Conservation (phyloP, 2,329 filamentous ascomycete genomes). For the Microsporum canis region DNA sequence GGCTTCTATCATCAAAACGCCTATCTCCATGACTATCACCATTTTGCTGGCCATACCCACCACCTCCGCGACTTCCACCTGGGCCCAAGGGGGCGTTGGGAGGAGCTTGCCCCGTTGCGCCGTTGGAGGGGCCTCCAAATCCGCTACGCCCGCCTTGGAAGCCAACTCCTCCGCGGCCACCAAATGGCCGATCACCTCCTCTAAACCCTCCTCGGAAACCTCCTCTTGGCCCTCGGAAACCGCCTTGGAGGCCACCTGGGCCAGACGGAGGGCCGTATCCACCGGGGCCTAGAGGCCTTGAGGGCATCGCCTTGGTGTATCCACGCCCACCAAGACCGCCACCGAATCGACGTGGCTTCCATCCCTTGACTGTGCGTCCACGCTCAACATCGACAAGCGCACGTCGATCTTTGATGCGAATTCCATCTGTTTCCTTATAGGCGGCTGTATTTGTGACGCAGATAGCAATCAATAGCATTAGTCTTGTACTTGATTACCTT, state of each 20-base stretch:
- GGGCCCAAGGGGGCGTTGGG: slow-evolving; percentile 44
- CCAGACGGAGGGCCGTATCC: slow-evolving; percentile 46
- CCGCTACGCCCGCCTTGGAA: slow-evolving; percentile 48
- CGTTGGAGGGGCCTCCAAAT: slow-evolving; percentile 30
- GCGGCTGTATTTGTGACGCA: slow-evolving; percentile 58
- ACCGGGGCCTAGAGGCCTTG: slow-evolving; percentile 57
- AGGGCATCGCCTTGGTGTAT: slow-evolving; percentile 71
- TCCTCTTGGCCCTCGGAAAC: slow-evolving; percentile 39
- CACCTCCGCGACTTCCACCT: slow-evolving; percentile 43
- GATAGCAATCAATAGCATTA: slow-evolving; percentile 24
- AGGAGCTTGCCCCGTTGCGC: slow-evolving; percentile 31
- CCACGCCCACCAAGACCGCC: slow-evolving; percentile 85
- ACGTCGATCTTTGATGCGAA: slow-evolving; percentile 81
- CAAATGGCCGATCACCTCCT: slow-evolving; percentile 43
- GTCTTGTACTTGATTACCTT: slow-evolving; percentile 22
- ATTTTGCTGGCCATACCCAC: slow-evolving; percentile 34
- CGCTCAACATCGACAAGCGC: slow-evolving; percentile 94
- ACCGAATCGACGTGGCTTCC: slow-evolving; percentile 83
- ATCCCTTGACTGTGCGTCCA: slow-evolving; percentile 84
- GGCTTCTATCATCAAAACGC: slow-evolving; percentile 48
- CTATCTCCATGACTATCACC: slow-evolving; percentile 29
- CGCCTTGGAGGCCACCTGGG: slow-evolving; percentile 44
- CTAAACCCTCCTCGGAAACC: slow-evolving; percentile 40
- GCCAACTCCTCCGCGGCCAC: slow-evolving; percentile 42
- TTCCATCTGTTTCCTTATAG: slow-evolving; percentile 75